phyloP scores from a whole-genome alignment of 2,329 filamentous ascomycete genomes.

The Elsinoe perseae region DNA sequence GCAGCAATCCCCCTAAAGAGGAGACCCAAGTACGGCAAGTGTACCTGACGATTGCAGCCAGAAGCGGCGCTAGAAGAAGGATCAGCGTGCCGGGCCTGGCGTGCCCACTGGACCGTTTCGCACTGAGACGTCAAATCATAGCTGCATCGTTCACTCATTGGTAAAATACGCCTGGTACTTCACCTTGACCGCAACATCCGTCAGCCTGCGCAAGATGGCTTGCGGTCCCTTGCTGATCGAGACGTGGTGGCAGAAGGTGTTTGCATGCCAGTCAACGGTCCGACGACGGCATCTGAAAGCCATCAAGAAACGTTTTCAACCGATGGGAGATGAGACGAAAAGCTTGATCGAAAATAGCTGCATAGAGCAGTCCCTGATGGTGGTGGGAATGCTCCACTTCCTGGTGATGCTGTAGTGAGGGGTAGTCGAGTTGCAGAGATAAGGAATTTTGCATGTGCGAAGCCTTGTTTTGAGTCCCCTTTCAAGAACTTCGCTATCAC shows the following conservation, averaged over 20 bases:
- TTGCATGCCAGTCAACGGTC: not conserved
- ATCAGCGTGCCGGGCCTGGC: slow-evolving; percentile 1
- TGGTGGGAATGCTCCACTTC: not conserved
- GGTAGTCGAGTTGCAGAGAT: not conserved
- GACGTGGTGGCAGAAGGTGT: not conserved
- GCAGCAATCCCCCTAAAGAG: not conserved
- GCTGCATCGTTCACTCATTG: not conserved
- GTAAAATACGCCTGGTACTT: not conserved
- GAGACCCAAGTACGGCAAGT: not conserved
- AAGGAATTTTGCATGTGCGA: not conserved
- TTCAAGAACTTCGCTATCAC: not conserved
- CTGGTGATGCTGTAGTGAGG: not conserved
- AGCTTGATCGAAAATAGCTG: not conserved
- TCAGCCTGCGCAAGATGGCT: not conserved
- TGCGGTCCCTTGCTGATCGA: not conserved
- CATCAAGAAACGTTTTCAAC: not conserved
- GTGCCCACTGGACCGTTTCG: not conserved
- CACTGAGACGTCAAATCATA: slow-evolving; percentile 1
- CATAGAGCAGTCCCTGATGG: not conserved
- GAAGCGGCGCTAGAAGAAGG: slow-evolving; percentile 8
- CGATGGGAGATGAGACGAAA: not conserved
- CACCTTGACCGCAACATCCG: not conserved
- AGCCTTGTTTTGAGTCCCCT: not conserved
- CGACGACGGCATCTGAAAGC: not conserved
- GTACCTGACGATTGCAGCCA: not conserved